phyloP scores from a whole-genome alignment of 2,329 filamentous ascomycete species.

The Monosporascus cannonballus region DNA sequence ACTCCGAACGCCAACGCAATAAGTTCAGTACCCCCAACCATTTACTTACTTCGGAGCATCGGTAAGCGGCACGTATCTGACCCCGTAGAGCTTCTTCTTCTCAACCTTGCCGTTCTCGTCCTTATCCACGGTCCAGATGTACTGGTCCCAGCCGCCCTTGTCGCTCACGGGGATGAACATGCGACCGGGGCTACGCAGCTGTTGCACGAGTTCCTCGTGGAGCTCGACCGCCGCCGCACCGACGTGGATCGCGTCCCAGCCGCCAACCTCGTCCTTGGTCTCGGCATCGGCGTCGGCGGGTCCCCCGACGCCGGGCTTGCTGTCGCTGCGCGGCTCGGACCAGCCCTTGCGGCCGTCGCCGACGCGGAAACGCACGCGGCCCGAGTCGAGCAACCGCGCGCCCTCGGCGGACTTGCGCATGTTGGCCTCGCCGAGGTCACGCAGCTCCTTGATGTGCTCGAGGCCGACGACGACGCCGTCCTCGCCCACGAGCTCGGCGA shows the following conservation, averaged over 20 bases:
- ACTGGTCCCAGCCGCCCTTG: conserved; percentile 43
- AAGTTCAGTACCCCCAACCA: no score
- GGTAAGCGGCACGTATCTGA: conserved; percentile 72
- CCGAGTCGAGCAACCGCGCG: conserved; percentile 51
- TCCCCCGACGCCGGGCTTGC: conserved; percentile 20
- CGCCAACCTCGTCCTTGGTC: conserved; percentile 42
- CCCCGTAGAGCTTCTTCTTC: conserved; percentile 59
- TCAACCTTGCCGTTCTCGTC: conserved; percentile 55
- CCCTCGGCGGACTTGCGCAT: conserved; percentile 59
- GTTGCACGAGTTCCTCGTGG: conserved; percentile 66
- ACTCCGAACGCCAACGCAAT: no score
- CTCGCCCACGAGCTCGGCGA: conserved; percentile 68
- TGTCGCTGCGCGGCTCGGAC: conserved; percentile 31
- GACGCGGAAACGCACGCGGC: conserved; percentile 64
- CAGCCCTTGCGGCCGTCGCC: conserved; percentile 70
- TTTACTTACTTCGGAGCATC: conserved; percentile 47
- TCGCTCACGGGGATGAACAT: conserved; percentile 74
- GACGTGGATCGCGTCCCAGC: conserved; percentile 93
- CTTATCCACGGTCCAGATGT: conserved; percentile 72
- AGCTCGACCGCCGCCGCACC: conserved; percentile 75
- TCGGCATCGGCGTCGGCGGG: conserved; percentile 22
- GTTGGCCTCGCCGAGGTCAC: conserved; percentile 57
- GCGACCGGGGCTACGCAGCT: conserved; percentile 72
- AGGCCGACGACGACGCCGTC: conserved; percentile 57
- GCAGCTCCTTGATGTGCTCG: conserved; percentile 64